Evolutionary conservation across 169 alveolate species (phyloP), one percentile per base, ranked within the genome.

Genomic region (Cryptosporidium ryanae): DNA sequence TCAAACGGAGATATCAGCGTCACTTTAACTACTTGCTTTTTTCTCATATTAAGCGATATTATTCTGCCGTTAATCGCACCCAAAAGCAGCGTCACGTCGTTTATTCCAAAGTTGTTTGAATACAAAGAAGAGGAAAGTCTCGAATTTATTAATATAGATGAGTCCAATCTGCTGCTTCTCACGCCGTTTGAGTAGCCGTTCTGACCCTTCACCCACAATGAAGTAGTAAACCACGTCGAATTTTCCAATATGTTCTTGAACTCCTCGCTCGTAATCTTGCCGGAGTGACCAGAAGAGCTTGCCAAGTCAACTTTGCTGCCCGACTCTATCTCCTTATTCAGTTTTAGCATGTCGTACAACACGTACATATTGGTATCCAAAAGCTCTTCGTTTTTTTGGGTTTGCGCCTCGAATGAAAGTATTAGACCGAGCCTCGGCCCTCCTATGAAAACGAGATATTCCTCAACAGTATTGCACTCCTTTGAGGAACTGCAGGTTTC

Each of bases 151-250:
- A 38, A 38, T 38, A 38, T 38, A 10, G 46, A 38, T 38, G 46
- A 38, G 8, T 38, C 46, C 3, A 38, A 4, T 38, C 46, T 38
- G 8, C 31, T 50, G 13, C 64, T 21, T 1, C 13, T 2, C 1
- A 61, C 0, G 25, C 25, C n/a, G n/a, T 52, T 64, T 27, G 44
- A 8, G 18, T 46, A 57, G 21, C 18, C 17, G 59, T 18, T 61
- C 2, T 65, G 23, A 23, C 59, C 64, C 59, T 48, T 21, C 4
- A 76, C 12, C 87, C 87, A 76, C 21, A 76, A 59, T 43, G 66
- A 46, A n/a, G 76, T 61, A n/a, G 87, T 76, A 76, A 76, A 76
- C 87, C 87, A 76, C 25, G 76, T 43, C 10, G 87, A 76, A 4
- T 61, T 32, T 17, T 43, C 64, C 25, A 76, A 23, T 17, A 76